Evolutionary conservation across 1,139 yeast genomes (phyloP), one percentile per base, ranked within the genome.

Genomic region (Yamadazyma diddensiae): DNA sequence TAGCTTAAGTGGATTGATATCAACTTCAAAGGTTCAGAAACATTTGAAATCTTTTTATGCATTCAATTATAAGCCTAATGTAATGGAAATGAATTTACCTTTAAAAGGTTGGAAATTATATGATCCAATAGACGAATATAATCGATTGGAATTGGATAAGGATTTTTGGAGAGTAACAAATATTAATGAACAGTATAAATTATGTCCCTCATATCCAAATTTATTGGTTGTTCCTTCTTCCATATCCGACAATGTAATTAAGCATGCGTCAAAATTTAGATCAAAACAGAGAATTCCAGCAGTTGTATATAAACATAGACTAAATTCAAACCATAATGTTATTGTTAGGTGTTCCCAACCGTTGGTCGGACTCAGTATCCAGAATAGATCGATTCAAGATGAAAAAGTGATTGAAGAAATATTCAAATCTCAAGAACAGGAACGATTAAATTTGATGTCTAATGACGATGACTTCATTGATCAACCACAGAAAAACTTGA

Each of bases 271-370:
- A 6, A 83, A 83, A 49, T 90, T 79, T 53, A 65, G 98, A 32
- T 87, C 97, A 1, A 90, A 90, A 53, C 77, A 75, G 38, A 65
- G 98, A 42, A 74, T 92, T 6, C 97, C 98, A 0, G 85, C 80
- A 0, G 62, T 92, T 26, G 77, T 90, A 1, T 92, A 88, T 55
- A 81, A 74, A 47, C 88, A 88, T 54, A 58, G 74, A 34, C 49
- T 49, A 4, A 57, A 59, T 14, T 62, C 70, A 30, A 86, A 85
- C 52, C 79, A 79, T 1, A 82, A 94, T 50, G 75, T 92, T 2
- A 88, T 92, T 19, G 82, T 94, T 0, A 65, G 98, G 38, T 86
- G 96, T 47, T 72, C 97, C 1, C 98, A 92, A 57, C 98, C 98
- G 0, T 62, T 92, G 49, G 94, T 90, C 2, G 98, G 98, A 0